These are phyloP conservation scores for Hyparrhenia diplandra DNA, from an alignment of 176 grass and related monocot genomes.

Conservation along the genomic window DNA sequence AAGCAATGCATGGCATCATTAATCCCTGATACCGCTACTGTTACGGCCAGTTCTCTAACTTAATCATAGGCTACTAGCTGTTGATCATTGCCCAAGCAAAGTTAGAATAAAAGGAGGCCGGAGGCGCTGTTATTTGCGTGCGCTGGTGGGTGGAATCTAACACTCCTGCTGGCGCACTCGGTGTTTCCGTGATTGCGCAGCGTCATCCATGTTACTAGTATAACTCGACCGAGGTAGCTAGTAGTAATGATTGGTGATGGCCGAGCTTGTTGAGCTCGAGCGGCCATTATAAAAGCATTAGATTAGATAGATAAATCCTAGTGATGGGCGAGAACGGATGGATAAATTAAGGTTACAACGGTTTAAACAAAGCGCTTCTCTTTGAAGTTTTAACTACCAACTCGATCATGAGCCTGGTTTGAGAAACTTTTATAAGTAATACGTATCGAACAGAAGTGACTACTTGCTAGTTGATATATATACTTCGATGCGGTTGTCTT, in stretches of 20 bases:
- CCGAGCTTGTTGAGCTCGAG: background rate
- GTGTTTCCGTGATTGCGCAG: conserved; percentile 28
- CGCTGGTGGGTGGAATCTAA: conserved; percentile 48
- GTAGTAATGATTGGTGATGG: conserved; percentile 41
- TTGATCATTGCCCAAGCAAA: conserved; percentile 45
- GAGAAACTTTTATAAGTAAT: background rate
- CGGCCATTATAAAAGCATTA: conserved; percentile 29
- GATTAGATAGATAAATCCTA: background rate
- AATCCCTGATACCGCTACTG: background rate
- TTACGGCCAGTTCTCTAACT: conserved; percentile 1
- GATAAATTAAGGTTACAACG: background rate
- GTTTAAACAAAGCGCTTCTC: background rate
- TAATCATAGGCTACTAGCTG: conserved; percentile 16
- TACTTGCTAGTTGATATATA: background rate
- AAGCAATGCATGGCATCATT: background rate
- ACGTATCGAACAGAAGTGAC: background rate
- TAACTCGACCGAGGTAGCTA: conserved; percentile 7
- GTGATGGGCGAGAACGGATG: background rate
- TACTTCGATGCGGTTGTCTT: background rate
- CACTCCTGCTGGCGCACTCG: conserved; percentile 8
- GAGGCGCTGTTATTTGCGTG: background rate
- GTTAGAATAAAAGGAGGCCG: background rate
- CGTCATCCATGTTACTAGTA: conserved; percentile 29
- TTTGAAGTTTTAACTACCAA: background rate
- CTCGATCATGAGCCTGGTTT: background rate